Evolutionary conservation across 2,329 filamentous ascomycete species (phyloP).

Genomic region (Bipolaris gigantea): DNA sequence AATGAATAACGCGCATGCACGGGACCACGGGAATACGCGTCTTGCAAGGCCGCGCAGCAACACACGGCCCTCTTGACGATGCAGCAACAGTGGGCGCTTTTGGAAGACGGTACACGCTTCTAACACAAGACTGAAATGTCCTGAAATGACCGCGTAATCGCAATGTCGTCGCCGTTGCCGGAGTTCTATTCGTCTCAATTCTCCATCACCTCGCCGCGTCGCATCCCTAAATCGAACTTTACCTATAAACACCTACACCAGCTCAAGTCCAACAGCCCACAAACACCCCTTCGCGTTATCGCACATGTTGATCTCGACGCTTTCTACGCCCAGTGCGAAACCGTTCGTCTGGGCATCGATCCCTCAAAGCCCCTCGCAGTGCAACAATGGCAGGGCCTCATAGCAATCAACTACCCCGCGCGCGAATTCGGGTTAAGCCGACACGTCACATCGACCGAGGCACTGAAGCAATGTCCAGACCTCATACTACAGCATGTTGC

Average conservation of each 20-base stretch:
- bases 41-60: conserved; percentile 10
- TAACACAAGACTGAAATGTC: neutral
- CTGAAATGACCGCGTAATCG: conserved; percentile 9
- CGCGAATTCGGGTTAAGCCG: conserved; percentile 77
- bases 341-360: conserved; percentile 75
- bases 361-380: conserved; percentile 84
- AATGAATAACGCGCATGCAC: conserved; percentile 42
- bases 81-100: neutral
- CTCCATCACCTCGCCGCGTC: conserved; percentile 41
- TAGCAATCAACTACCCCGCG: conserved; percentile 94
- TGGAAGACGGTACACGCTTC: neutral
- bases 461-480: conserved; percentile 81
- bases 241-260: conserved; percentile 82
- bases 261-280: conserved; percentile 69
- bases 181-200: conserved; percentile 53
- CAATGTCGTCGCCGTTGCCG: conserved; percentile 54
- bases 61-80: conserved; percentile 3
- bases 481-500: conserved; percentile 90
- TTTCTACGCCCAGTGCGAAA: conserved; percentile 94
- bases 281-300: conserved; percentile 80
- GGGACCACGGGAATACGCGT: conserved; percentile 39
- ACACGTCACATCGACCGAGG: conserved; percentile 78
- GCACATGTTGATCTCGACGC: conserved; percentile 95
- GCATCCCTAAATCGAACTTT: conserved; percentile 66
- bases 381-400: conserved; percentile 92